These are phyloP conservation scores for Sugiyamaella valdiviana DNA, from an alignment of 805 yeast genomes.

Conservation along the genomic window DNA sequence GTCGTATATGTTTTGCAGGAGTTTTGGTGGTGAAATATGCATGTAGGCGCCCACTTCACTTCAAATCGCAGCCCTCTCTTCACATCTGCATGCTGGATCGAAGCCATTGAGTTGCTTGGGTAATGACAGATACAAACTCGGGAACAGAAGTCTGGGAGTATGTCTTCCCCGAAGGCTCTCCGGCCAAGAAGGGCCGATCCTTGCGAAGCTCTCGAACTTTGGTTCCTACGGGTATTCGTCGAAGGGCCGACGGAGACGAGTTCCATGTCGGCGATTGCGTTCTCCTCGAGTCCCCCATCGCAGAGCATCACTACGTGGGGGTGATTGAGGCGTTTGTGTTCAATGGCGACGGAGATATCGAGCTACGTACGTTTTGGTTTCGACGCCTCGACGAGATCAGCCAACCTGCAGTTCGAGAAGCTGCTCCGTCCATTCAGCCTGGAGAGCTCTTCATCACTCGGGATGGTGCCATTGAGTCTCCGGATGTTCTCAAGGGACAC, in stretches of 20 bases:
- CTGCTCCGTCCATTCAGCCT: background rate
- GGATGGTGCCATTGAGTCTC: constrained; percentile 12
- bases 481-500: constrained; percentile 12
- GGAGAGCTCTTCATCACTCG: constrained; percentile 13
- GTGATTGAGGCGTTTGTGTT: constrained; percentile 13
- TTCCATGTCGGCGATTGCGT: constrained; percentile 18
- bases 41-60: too few relatives aligned
- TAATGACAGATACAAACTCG: too few relatives aligned
- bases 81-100: too few relatives aligned
- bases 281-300: constrained; percentile 5
- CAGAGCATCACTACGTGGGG: constrained; percentile 12
- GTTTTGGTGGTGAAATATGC: background rate
- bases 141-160: constrained; percentile 6
- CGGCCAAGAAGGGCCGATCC: constrained; percentile 1
- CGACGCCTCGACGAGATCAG: constrained; percentile 8
- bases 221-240: constrained; percentile 13
- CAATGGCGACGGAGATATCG: constrained; percentile 11
- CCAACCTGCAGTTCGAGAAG: background rate
- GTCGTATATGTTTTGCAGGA: background rate
- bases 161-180: constrained; percentile 4
- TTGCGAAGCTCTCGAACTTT: constrained; percentile 4
- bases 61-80: too few relatives aligned
- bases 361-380: constrained; percentile 16
- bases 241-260: constrained; percentile 11
- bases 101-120: too few relatives aligned